phyloP scores from a whole-genome alignment of 2,329 filamentous ascomycete genomes.

The Diaporthe batatas region DNA sequence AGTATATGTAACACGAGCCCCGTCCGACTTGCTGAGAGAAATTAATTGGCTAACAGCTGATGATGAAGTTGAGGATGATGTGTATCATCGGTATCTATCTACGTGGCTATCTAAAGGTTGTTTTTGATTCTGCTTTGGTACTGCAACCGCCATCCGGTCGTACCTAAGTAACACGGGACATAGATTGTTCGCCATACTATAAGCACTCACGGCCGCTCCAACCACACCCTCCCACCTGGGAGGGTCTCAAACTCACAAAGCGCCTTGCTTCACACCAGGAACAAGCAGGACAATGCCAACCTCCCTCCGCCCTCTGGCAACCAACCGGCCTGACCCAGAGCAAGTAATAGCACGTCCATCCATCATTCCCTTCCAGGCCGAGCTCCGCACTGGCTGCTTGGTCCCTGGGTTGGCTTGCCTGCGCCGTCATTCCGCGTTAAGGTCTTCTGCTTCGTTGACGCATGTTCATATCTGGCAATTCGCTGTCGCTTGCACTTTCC shows the following conservation, averaged over 20 bases:
- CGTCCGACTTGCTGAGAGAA: background rate
- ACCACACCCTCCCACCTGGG: background rate
- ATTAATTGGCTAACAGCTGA: slow-evolving; percentile 12
- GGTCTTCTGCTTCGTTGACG: slow-evolving; percentile 17
- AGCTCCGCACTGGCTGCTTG: background rate
- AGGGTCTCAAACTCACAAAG: slow-evolving; percentile 14
- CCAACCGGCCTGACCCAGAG: background rate
- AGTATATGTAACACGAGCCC: background rate
- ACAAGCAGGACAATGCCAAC: slow-evolving; percentile 7
- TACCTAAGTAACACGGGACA: slow-evolving; percentile 1
- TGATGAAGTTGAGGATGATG: slow-evolving; percentile 37
- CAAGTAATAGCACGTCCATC: slow-evolving; percentile 2
- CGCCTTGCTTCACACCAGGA: slow-evolving; percentile 23
- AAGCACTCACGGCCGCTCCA: slow-evolving; percentile 14
- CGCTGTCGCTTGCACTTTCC: background rate
- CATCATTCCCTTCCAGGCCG: background rate
- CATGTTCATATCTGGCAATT: slow-evolving; percentile 19
- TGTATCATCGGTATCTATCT: slow-evolving; percentile 43
- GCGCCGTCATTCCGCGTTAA: slow-evolving; percentile 11
- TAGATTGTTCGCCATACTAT: slow-evolving; percentile 27
- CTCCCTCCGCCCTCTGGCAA: background rate
- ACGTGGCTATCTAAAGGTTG: slow-evolving; percentile 41
- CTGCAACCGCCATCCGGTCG: background rate
- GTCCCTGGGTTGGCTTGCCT: background rate
- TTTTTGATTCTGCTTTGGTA: slow-evolving; percentile 12